Base-by-base conservation (phyloP, 2,329 filamentous ascomycete species). In the Raffaelea albimanens region DNA sequence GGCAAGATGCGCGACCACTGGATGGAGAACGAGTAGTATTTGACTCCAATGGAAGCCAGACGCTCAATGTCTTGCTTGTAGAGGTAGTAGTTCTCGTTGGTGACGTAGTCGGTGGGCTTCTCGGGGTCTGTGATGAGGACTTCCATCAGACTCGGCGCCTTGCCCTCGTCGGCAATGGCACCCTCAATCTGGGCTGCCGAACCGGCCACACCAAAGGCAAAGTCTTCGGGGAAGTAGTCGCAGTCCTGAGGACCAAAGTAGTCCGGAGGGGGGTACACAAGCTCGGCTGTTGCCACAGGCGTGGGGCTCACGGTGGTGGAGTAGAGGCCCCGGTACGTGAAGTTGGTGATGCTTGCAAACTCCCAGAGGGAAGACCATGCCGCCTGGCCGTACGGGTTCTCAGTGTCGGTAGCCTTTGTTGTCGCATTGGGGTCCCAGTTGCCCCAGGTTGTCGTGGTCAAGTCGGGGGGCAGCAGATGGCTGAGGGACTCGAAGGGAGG, bases 51-150 rank as follows among this genome's bases (percentile, higher is more conserved):
- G 3, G 69, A 64, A 1, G 73, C 72, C 9, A 77, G 62, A 0
- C 73, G 66, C 49, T 70, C 72, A 40, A 78, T 75, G 39, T 77
- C 71, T 58, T 76, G 74, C 57, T 76, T 76, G 54, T 76, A 78
- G 8, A 73, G 58, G 50, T 74, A 77, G 55, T 76, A 77, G 47
- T 75, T 67, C 58, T 73, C 71, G 39, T 69, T 73, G 2, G 68
- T 68, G 33, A 65, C 60, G 46, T 67, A 63, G 23, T 58, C 50
- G 40, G 66, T 63, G 4, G 51, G 45, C 10, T 43, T 40, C 21
- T 44, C 25, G 3, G 2, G 56, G 43, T 5, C 54, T 25, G 58
- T 53, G 4, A 44, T 49, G 52, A 70, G 62, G 44, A 29, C 13
- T 13, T 74, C 70, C 58, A 67, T 60, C n/a, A 69, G 56, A 3